phyloP scores from a whole-genome alignment of 2,329 filamentous ascomycete species.

The Sporothrix inflata region DNA sequence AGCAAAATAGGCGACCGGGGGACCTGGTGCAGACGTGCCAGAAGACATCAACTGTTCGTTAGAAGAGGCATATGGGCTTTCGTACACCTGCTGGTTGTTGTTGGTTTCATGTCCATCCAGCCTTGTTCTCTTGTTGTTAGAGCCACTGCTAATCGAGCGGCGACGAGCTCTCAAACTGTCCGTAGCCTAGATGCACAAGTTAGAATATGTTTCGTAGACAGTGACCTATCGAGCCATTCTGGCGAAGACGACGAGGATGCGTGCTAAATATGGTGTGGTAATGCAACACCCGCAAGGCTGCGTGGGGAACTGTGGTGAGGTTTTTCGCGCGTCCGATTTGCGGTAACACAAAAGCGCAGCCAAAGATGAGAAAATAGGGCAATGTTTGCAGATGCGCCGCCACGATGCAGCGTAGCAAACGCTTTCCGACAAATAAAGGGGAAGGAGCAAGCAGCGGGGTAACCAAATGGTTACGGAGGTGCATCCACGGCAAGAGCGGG shows the following conservation, averaged over 20 bases:
- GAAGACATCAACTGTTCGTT: neutral
- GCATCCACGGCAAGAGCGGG: neutral
- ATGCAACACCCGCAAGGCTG: neutral
- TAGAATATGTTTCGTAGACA: neutral
- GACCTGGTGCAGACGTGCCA: neutral
- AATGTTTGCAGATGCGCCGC: neutral
- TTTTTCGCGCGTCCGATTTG: neutral
- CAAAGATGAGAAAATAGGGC: neutral
- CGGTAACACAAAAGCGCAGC: neutral
- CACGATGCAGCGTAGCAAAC: neutral
- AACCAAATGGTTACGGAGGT: neutral
- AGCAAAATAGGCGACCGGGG: neutral
- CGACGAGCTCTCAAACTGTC: neutral
- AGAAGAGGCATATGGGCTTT: neutral
- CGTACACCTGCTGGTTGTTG: neutral
- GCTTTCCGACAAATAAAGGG: too few species aligned
- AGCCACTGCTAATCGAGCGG: neutral
- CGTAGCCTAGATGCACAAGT: neutral
- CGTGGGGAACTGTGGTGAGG: neutral
- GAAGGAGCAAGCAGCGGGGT: neutral
- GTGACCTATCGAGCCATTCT: neutral
- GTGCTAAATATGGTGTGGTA: neutral
- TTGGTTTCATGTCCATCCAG: neutral
- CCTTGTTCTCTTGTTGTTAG: constrained; percentile 8
- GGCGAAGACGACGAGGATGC: neutral